phyloP scores from a whole-genome alignment of 225 moss, liverwort and hornwort genomes.

The Marchantia paleacea region DNA sequence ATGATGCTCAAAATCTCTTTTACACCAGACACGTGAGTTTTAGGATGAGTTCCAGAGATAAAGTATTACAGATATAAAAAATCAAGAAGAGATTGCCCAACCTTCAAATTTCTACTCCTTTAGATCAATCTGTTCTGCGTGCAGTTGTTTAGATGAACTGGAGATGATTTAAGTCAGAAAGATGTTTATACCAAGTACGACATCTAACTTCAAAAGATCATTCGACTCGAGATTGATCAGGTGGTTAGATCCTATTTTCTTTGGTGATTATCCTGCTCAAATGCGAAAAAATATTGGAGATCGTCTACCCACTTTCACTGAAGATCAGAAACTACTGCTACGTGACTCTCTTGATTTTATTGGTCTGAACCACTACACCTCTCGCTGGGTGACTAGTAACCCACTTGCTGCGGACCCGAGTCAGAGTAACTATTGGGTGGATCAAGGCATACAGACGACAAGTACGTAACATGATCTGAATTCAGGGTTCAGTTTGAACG shows the following conservation, averaged over 20 bases:
- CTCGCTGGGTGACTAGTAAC: constrained; percentile 50
- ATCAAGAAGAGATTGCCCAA: neutral
- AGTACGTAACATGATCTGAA: constrained; percentile 32
- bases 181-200: neutral
- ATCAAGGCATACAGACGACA: constrained; percentile 52
- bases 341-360: constrained; percentile 70
- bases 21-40: neutral
- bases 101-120: neutral
- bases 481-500: neutral
- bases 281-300: constrained; percentile 65
- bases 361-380: constrained; percentile 78
- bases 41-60: neutral
- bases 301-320: constrained; percentile 62
- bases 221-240: constrained; percentile 28
- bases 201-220: neutral
- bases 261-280: constrained; percentile 73
- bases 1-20: neutral
- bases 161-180: neutral
- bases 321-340: constrained; percentile 48
- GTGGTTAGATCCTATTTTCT: constrained; percentile 81
- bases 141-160: neutral
- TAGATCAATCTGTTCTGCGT: neutral
- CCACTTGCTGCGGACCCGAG: constrained; percentile 40
- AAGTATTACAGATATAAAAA: neutral
- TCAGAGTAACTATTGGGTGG: constrained; percentile 51